Base-by-base conservation (phyloP, 768 basidiomycete species). In the Agaricus sinodeliciosus region DNA sequence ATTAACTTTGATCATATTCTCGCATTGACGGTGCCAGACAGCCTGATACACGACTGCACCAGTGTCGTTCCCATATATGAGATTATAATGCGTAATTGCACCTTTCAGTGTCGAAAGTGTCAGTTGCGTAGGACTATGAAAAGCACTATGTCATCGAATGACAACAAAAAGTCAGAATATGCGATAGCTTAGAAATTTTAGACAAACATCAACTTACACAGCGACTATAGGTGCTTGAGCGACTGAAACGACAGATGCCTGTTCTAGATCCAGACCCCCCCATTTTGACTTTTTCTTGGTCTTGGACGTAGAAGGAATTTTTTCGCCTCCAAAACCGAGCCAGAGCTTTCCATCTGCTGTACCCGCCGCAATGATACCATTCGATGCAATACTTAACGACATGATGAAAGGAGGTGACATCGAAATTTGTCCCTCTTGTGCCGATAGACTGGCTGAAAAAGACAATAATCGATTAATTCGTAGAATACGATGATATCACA, bases 381-480 rank as follows among this genome's bases (percentile, higher is more conserved):
- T 73, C 0, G 73, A 53, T 3, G 84, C 83, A 26, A 91, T 62
- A 1, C 85, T 72, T 39, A 79, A 67, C 19, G 78, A 84, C 64
- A 82, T 73, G 48, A 91, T 67, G 62, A 91, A 93, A 1, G 89
- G 87, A 0, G 88, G 88, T 1, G 87, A 82, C 22, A 90, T 67
- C 0, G 80, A 73, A 54, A 85, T 71, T 1, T 78, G 79, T 0
- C 72, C 72, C 11, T 69, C 65, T 34, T 72, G 67, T 3, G 70
- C 65, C 9, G 43, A 48, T 22, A 68, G 61, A 3, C 74, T 59
- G 7, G 73, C 79, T 76, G 11, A 28, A 22, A 39, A 1, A 37
- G 15, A 13, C 5, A 43, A 27, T 25, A 41, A 40, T 8, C 36
- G 40, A n/a, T 37, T 51, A 28, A 18, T 12, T 25, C 37, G 15